A percentile compares a stretch with the other conserved stretches of the same genome.
These are phyloP conservation scores for Entoloma clypeatum DNA, from an alignment of 1,284 basidiomycete species.

Conservation along the genomic window DNA sequence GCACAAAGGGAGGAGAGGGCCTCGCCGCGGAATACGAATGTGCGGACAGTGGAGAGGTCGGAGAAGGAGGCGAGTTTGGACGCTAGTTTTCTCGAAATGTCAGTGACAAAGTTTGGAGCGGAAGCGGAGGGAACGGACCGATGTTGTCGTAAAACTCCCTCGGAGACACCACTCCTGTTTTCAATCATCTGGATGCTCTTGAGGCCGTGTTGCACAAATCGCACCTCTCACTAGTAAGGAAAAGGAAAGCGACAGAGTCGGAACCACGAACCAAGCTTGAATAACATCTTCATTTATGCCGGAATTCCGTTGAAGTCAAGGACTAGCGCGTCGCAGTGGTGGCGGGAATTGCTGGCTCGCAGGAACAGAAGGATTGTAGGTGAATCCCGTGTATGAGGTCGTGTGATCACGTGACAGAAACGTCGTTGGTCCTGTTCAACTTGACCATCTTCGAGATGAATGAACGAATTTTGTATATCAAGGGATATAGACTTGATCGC, in stretches of 20 bases:
- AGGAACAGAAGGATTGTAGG: too few species aligned
- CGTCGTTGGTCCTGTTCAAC: too few species aligned
- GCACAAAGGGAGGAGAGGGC: conserved; percentile 93
- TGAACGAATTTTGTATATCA: conserved; percentile 13
- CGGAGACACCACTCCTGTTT: conserved; percentile 85
- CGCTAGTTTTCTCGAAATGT: conserved; percentile 62
- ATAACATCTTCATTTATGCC: too few species aligned
- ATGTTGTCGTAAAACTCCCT: conserved; percentile 75
- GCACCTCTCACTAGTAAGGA: too few species aligned
- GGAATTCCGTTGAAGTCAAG: too few species aligned
- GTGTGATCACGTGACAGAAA: too few species aligned
- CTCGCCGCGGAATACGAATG: conserved; percentile 97
- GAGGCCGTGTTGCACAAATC: conserved; percentile 87
- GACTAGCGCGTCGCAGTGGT: too few species aligned
- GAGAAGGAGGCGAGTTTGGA: conserved; percentile 83
- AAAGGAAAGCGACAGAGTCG: too few species aligned
- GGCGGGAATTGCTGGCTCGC: too few species aligned
- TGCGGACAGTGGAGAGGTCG: conserved; percentile 72
- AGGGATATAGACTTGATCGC: conserved; percentile 15
- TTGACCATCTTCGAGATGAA: conserved; percentile 7
- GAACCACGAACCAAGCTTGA: too few species aligned
- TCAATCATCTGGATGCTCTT: conserved; percentile 89
- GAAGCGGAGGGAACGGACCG: conserved; percentile 47
- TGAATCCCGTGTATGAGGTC: too few species aligned
- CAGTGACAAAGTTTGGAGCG: background rate